Percentiles rank a stretch among this genome's conserved stretches.
These are phyloP conservation scores for Piromyces finnis DNA, from an alignment of 192 early-diverging fungal species.

Conservation along the genomic window DNA sequence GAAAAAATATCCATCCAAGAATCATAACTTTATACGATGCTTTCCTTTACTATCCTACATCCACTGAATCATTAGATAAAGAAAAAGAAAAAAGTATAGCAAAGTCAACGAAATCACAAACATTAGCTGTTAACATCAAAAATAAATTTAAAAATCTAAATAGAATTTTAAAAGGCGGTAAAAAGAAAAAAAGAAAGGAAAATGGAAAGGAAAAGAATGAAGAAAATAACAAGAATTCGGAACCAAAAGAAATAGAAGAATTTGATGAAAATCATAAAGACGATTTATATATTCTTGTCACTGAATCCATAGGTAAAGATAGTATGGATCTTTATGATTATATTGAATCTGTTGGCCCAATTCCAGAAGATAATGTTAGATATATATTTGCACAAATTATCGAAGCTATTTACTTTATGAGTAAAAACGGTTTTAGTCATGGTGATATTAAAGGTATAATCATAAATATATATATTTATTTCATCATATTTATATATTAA, in stretches of 20 bases:
- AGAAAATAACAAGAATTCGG: neutral
- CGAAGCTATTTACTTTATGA: neutral
- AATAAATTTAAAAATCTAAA: neutral
- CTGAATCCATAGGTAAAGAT: neutral
- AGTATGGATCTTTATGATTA: neutral
- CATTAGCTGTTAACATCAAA: neutral
- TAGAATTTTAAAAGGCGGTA: neutral
- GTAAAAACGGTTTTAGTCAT: neutral
- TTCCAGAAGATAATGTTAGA: neutral
- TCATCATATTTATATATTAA: too few relatives aligned
- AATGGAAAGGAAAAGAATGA: neutral
- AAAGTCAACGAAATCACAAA: neutral
- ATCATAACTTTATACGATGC: neutral
- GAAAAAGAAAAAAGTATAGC: neutral
- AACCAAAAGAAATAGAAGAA: neutral
- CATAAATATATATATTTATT: too few relatives aligned
- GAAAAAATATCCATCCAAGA: neutral
- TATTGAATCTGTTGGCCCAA: neutral
- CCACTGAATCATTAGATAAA: neutral
- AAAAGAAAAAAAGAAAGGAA: neutral
- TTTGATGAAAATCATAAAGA: neutral
- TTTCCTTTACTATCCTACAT: neutral
- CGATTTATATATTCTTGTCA: neutral
- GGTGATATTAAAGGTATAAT: neutral
- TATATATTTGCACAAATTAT: neutral